Evolutionary conservation across 2,329 filamentous ascomycete species (phyloP), one percentile per base, ranked within the genome.

Genomic region (Colletotrichum sublineola): DNA sequence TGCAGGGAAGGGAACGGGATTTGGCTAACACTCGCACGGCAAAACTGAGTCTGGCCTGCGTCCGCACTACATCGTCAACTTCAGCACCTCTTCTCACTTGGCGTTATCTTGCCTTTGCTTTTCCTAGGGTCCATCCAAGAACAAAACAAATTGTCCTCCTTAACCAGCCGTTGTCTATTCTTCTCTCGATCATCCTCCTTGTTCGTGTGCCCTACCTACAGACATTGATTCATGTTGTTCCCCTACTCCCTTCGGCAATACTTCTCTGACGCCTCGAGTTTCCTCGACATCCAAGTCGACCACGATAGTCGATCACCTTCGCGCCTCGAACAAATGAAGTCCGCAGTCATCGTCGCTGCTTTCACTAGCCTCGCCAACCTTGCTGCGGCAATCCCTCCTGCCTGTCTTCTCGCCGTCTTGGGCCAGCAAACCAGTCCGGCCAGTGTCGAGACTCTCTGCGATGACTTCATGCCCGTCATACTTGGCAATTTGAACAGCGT

Each of bases 341-440:
- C 57, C 36, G 18, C 36, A 33, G 38, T 42, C 9, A 65, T 73
- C 66, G 57, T 75, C 56, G 36, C 65, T 2, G 56, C 67, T 11
- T 65, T 74, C 61, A 18, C 63, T 40, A 42, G 74, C 48, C 42
- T 75, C 38, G 33, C 53, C 50, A 40, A 53, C n/a, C 42, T 76
- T 31, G 63, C 55, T 53, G 50, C 68, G 24, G 71, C 68, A 55
- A 42, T 29, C 2, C 72, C 75, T 50, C 73, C 70, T 2, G 74
- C 74, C n/a, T 76, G 75, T 56, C 63, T 76, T 29, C 29, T 76
- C 9, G 61, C 63, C 11, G 75, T 70, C 29, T 57, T 76, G 14
- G 63, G 46, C 42, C 33, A 68, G n/a, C 75, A 76, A 50, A 33
- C 65, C 33, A 67, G 68, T 29, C 70, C 71, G 3, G 15, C 63